Evolutionary conservation across 129 eudicot genomes (phyloP).

Genomic region (Centaurea solstitialis): DNA sequence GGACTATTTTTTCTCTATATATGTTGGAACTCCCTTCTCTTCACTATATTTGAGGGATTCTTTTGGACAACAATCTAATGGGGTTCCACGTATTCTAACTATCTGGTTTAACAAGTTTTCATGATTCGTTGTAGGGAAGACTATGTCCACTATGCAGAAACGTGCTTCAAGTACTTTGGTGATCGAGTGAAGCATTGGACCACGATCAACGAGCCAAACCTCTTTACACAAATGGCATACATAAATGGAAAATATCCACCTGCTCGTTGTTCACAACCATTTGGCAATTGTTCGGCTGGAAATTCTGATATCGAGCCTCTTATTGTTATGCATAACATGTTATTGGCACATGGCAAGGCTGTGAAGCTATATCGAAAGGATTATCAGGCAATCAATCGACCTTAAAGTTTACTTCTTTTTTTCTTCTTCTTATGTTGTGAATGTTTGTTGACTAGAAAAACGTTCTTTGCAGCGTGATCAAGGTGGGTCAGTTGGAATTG

Average conservation of each 20-base stretch:
- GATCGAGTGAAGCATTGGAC: conserved; percentile 85
- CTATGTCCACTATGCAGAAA: conserved; percentile 64
- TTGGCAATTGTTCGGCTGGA: conserved; percentile 68
- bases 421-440: neutral
- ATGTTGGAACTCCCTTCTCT: neutral
- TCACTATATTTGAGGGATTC: neutral
- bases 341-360: conserved; percentile 85
- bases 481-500: conserved; percentile 67
- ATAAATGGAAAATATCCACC: conserved; percentile 60
- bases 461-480: conserved; percentile 46
- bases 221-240: conserved; percentile 52
- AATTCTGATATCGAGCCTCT: conserved; percentile 81
- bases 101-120: neutral
- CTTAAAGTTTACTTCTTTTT: conserved; percentile 8
- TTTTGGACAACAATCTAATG: neutral
- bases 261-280: conserved; percentile 76
- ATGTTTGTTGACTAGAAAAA: conserved; percentile 4
- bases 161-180: conserved; percentile 69
- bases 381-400: conserved; percentile 45
- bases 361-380: conserved; percentile 52
- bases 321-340: conserved; percentile 63
- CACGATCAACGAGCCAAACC: conserved; percentile 83
- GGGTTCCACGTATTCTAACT: neutral
- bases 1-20: neutral
- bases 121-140: conserved; percentile 63